Percentiles rank a stretch among this genome's conserved stretches.
Conservation (phyloP, 2,329 filamentous ascomycete species). For the Monilinia polystroma region DNA sequence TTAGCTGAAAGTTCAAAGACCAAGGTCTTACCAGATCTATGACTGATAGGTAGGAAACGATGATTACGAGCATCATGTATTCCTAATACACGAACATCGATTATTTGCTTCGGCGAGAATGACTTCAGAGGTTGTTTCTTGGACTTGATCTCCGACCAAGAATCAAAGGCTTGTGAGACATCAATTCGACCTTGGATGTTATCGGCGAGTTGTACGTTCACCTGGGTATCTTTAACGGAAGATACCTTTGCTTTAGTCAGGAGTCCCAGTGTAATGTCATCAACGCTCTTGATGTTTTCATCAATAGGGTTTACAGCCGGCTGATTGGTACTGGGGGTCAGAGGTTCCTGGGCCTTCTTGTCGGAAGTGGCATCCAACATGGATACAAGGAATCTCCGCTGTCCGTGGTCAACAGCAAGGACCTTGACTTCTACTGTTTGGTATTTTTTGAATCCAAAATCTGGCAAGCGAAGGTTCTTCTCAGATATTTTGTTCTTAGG, state of each 20-base stretch:
- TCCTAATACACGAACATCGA: constrained; percentile 77
- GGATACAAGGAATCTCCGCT: constrained; percentile 67
- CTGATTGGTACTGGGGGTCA: constrained; percentile 42
- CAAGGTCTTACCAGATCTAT: constrained; percentile 72
- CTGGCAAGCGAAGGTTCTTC: constrained; percentile 64
- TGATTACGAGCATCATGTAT: constrained; percentile 89
- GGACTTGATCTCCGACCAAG: constrained; percentile 82
- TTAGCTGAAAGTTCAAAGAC: constrained; percentile 88
- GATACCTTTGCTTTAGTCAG: constrained; percentile 73
- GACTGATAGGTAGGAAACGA: constrained; percentile 86
- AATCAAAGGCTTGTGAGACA: constrained; percentile 84
- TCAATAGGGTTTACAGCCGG: constrained; percentile 63
- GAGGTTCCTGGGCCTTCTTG: constrained; percentile 39
- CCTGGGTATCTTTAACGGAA: constrained; percentile 86
- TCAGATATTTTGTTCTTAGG: constrained; percentile 74
- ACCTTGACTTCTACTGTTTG: constrained; percentile 75
- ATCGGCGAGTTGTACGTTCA: constrained; percentile 86
- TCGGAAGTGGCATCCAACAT: constrained; percentile 53
- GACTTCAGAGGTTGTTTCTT: constrained; percentile 74
- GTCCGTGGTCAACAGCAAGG: constrained; percentile 66
- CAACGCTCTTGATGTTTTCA: constrained; percentile 58
- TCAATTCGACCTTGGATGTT: constrained; percentile 92
- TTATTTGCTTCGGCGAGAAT: constrained; percentile 68
- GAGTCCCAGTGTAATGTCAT: constrained; percentile 72
- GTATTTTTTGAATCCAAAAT: constrained; percentile 76